A percentile compares a stretch with the other conserved stretches of the same genome.
Conservation (phyloP, 495 filamentous ascomycete species). For the Penicillium crystallinum region DNA sequence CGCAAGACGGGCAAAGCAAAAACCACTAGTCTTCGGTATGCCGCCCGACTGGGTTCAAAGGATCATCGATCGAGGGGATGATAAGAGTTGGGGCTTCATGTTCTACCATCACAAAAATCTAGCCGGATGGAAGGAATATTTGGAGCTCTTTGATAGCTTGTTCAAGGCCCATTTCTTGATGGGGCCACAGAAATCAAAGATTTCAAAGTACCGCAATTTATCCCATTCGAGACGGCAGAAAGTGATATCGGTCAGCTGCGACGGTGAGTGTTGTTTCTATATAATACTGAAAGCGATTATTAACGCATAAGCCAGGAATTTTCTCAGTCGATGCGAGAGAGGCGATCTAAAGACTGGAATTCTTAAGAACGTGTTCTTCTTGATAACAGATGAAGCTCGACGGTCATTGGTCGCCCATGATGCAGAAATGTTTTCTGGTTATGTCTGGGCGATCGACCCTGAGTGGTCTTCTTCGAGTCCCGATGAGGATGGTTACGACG, state of each 20-base stretch:
- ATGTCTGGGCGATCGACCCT: neutral
- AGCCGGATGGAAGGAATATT: neutral
- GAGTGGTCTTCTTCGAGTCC: neutral
- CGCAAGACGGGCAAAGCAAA: neutral
- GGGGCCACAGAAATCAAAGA: neutral
- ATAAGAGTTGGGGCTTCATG: constrained; percentile 4
- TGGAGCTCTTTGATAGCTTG: neutral
- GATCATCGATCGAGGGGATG: neutral
- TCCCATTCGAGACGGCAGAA: constrained; percentile 1
- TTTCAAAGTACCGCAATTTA: constrained; percentile 2
- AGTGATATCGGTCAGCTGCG: neutral
- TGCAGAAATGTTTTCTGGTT: neutral
- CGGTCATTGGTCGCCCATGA: neutral
- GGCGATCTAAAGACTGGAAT: neutral
- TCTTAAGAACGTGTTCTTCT: neutral
- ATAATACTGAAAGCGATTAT: constrained; percentile 8
- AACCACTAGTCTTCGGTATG: neutral
- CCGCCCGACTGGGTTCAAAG: neutral
- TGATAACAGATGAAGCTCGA: neutral
- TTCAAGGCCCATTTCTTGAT: neutral
- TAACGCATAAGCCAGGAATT: constrained; percentile 5
- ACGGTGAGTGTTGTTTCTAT: neutral
- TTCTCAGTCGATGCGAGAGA: constrained; percentile 16
- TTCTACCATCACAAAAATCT: neutral
- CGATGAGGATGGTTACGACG: constrained; percentile 2